These are phyloP conservation scores for Lachnum nothofagi DNA, from an alignment of 2,329 filamentous ascomycete species.

Conservation along the genomic window DNA sequence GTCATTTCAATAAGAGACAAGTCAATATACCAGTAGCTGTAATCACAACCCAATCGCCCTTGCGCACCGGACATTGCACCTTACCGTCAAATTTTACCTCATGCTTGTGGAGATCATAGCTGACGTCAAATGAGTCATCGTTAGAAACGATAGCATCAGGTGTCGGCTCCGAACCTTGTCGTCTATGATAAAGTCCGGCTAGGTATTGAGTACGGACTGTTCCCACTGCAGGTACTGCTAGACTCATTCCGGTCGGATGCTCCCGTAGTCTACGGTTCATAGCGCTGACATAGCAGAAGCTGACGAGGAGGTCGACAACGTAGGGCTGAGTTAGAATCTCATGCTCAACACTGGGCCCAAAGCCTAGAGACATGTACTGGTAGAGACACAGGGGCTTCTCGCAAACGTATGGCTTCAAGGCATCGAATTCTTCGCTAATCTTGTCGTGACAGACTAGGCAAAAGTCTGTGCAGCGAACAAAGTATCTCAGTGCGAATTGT, in stretches of 20 bases:
- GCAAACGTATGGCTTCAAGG: constrained; percentile 76
- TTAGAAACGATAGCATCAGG: neutral
- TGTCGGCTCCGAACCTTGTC: neutral
- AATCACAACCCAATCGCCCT: constrained; percentile 29
- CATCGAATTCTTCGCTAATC: constrained; percentile 59
- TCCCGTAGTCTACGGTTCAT: constrained; percentile 25
- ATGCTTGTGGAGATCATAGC: constrained; percentile 17
- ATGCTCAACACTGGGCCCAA: constrained; percentile 79
- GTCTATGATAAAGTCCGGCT: neutral
- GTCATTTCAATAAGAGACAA: neutral
- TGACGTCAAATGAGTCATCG: constrained; percentile 11
- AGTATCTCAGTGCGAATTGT: constrained; percentile 72
- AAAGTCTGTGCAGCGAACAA: constrained; percentile 77
- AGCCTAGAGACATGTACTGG: constrained; percentile 81
- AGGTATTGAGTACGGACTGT: neutral
- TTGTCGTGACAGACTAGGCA: constrained; percentile 78
- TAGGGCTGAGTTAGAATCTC: constrained; percentile 74
- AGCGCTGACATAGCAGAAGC: constrained; percentile 64
- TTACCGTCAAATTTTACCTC: constrained; percentile 21
- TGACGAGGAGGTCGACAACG: constrained; percentile 79
- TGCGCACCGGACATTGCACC: constrained; percentile 18
- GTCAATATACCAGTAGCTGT: constrained; percentile 10
- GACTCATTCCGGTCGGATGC: constrained; percentile 33
- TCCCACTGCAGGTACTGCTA: constrained; percentile 25
- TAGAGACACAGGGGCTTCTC: constrained; percentile 70